Conservation (phyloP, 441 rosid species). For the Syzygium malaccense region DNA sequence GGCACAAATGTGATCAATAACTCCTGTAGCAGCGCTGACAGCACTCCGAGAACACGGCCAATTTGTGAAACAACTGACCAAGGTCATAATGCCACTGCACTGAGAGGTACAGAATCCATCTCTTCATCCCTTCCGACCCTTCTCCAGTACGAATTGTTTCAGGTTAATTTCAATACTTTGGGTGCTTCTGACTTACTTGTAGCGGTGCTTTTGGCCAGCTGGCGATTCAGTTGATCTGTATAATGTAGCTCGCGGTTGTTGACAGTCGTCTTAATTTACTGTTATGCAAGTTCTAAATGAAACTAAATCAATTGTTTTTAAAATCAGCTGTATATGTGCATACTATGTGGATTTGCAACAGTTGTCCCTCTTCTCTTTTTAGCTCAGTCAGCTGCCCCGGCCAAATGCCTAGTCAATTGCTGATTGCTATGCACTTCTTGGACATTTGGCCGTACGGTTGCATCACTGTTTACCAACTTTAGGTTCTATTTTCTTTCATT, state of each 20-base stretch:
- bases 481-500: neutral
- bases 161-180: neutral
- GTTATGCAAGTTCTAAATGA: neutral
- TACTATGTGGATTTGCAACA: neutral
- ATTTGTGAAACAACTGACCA: constrained; percentile 42
- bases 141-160: neutral
- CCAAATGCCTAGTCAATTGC: neutral
- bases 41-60: constrained; percentile 42
- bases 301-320: neutral
- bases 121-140: neutral
- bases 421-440: neutral
- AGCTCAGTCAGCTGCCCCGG: neutral
- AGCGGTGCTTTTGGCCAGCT: neutral
- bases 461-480: neutral
- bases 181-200: neutral
- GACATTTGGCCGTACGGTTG: neutral
- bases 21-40: constrained; percentile 65
- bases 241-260: neutral
- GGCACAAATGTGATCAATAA: constrained; percentile 43
- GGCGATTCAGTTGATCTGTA: neutral
- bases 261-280: neutral
- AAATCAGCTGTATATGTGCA: neutral
- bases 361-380: neutral
- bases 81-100: constrained; percentile 45
- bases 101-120: constrained; percentile 47